Base-by-base conservation (phyloP, 441 rosid species). In the Populus tomentosa region DNA sequence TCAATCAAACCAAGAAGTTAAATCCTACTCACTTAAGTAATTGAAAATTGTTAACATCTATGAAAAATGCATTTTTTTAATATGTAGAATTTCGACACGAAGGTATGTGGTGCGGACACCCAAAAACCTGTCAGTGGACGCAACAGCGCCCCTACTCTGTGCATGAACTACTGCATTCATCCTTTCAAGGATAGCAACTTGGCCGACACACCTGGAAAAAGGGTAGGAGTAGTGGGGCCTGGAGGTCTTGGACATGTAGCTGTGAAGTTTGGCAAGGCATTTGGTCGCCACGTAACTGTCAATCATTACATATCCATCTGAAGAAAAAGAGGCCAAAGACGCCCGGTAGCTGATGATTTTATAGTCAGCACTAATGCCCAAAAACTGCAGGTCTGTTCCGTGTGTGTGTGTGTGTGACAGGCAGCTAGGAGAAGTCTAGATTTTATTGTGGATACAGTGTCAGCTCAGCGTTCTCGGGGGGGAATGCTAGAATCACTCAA, bases 211-310 rank as follows among this genome's bases (percentile, higher is more conserved):
- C 71, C 83, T 0, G 83, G 86, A 38, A 90, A 90, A 73, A 88
- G 66, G 77, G 82, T 94, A 35, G 95, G 94, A 9, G 77, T 88
- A 0, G 92, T 89, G 16, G 95, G 97, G 28, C 84, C 89, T 0
- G 93, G 98, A 3, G 97, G 92, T 4, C 89, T 92, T 9, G 97
- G 95, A 14, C 95, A 90, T 75, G 81, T 90, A 21, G 94, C 94
- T 6, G 89, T 93, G 42, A 93, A 89, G 74, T 87, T 91, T 72
- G 92, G 82, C 2, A 89, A 94, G 80, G 97, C 92, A 7, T 90
- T 90, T 73, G 90, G 93, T 66, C 89, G 89, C 80, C 90, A 89
- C 21, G 95, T 92, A 8, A 90, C 95, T 0, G 93, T 92, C 24
- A 90, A 90, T 92, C 72, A 90, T 93, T 78, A 84, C 92, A n/a